Evolutionary conservation across 805 yeast genomes (phyloP).

Genomic region (Suhomyces prunicola): DNA sequence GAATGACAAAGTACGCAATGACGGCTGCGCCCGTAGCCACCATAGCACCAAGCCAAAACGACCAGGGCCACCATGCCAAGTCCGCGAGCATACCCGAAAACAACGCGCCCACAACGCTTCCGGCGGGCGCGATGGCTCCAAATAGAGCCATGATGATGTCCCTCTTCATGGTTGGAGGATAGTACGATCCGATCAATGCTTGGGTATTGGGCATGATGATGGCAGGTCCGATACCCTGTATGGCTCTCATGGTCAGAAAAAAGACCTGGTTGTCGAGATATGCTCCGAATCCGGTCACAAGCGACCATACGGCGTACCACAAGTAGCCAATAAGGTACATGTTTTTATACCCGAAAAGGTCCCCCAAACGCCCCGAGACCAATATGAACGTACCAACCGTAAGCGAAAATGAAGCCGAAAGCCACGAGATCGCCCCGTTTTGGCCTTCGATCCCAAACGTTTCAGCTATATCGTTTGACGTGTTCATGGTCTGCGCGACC

Average conservation of each 20-base stretch:
- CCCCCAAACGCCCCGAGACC: constrained; percentile 33
- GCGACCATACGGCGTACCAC: constrained; percentile 21
- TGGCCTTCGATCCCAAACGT: constrained; percentile 22
- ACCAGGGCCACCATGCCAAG: constrained; percentile 36
- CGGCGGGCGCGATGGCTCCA: constrained; percentile 36
- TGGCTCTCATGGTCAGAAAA: constrained; percentile 28
- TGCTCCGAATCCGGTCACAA: constrained; percentile 25
- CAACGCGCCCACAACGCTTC: constrained; percentile 28
- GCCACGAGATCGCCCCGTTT: constrained; percentile 35
- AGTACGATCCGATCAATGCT: constrained; percentile 31
- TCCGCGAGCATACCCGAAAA: constrained; percentile 24
- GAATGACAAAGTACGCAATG: constrained; percentile 23
- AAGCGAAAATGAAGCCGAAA: constrained; percentile 31
- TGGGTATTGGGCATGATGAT: constrained; percentile 33
- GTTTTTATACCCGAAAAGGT: constrained; percentile 32
- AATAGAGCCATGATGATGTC: constrained; percentile 25
- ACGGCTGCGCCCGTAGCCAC: constrained; percentile 14
- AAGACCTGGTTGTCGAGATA: constrained; percentile 21
- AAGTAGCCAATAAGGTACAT: constrained; percentile 24
- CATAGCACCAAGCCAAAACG: constrained; percentile 28
- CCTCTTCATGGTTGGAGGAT: constrained; percentile 21
- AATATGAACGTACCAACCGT: constrained; percentile 37
- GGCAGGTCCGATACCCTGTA: constrained; percentile 37
- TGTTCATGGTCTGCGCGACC: constrained; percentile 26
- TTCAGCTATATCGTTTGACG: constrained; percentile 16